Base-by-base conservation (phyloP, 768 basidiomycete genomes). In the Amanita pseudoporphyria region DNA sequence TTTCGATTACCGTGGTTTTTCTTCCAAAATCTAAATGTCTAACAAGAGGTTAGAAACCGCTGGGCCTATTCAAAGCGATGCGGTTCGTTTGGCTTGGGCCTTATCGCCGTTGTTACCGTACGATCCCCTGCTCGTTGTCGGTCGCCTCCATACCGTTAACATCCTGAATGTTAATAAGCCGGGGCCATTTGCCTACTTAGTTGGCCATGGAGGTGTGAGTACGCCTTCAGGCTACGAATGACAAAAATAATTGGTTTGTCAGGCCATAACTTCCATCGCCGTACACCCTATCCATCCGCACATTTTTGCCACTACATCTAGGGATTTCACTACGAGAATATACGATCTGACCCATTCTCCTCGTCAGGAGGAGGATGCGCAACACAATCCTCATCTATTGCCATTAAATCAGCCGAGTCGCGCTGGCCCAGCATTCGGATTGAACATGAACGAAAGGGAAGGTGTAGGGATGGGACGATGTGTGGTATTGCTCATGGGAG, bases 161-260 rank as follows among this genome's bases (percentile, higher is more conserved):
- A 66, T 85, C 13, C 71, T 78, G 58, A 71, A 81, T 54, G 64
- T 74, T 9, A 63, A 62, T 45, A 63, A 59, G 16, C 64, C 66
- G 35, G 58, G 60, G 3, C 52, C 80, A 5, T 50, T 72, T 2
- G 73, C 80, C 6, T 68, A 65, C 53, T 65, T 84, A 35, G 76
- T 81, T 33, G 85, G 84, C 2, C 86, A 88, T 60, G 86, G 86
- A 18, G 82, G 81, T 32, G 86, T 85, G 65, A 66, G 79, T 64
- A 40, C 7, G 4, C 9, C 37, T n/a, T 18, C 3, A 22, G 10
- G 30, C 39, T 38, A 3, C 35, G 45, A 49, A 33, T 31, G 31
- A 18, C 30, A 45, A 3, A 45, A 55, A 30, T 46, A 10, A 30
- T 28, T 24, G 26, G 14, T 28, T 7, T 49, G 37, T 18, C 41